Base-by-base conservation (phyloP, 148 eudicot species). In the Amaranthus palmeri region DNA sequence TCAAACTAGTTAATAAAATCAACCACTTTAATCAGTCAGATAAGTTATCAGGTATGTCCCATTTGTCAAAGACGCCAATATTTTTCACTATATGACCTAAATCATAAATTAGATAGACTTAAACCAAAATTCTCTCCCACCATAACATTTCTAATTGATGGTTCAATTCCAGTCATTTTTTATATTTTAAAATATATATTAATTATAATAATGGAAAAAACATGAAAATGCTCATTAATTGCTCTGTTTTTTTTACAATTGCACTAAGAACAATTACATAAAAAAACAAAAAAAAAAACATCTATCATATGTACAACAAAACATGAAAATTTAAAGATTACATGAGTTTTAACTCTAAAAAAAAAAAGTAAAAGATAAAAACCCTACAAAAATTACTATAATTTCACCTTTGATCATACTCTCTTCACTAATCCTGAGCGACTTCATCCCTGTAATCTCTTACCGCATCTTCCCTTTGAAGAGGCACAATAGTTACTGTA, bases 391-490 rank as follows among this genome's bases (percentile, higher is more conserved):
- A 17, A 3, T 25, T 15, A 48, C 18, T 5, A 17, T 11, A 7
- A n/a, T 15, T 14, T 42, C 2, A 0, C 1, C 12, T n/a, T 62
- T 62, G 12, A 61, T 55, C 4, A 58, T 5, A 58, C 64, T 42
- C 3, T 4, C 41, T 9, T 18, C 11, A 40, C 15, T 64, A 67
- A 63, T 46, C 44, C 47, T 41, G 58, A 52, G 11, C 52, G 50
- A 45, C 36, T 59, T 70, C 45, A 54, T 67, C 77, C 76, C 81
- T 65, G 49, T 81, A 80, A 74, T 81, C 79, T 61, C 85, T 76
- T 15, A 82, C 72, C 75, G 85, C 53, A 63, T 82, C 85, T 80
- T 89, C 91, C 6, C 82, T 86, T 60, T 82, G 76, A 65, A 84
- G 76, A 57, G 92, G 88, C 44, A 71, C 82, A 50, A 86, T 83